Evolutionary conservation across 768 basidiomycete species (phyloP).

Genomic region (Suillus tomentosus): DNA sequence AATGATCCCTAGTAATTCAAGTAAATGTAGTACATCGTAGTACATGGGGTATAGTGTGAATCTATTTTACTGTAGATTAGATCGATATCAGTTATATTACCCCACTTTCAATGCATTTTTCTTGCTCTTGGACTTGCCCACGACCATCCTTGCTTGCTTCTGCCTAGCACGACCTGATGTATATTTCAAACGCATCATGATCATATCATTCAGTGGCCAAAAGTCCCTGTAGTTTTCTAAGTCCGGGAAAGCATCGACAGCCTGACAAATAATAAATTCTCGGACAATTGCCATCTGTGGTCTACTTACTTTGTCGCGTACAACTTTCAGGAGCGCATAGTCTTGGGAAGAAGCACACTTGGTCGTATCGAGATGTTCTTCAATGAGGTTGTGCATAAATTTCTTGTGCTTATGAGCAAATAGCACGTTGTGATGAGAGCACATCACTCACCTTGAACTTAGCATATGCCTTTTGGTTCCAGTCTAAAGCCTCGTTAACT

Average conservation of each 20-base stretch:
- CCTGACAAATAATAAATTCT: background rate
- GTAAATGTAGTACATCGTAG: no score
- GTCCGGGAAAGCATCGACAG: constrained; percentile 6
- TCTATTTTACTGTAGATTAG: no score
- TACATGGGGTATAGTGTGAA: no score
- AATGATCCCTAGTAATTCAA: no score
- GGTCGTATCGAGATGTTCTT: constrained; percentile 7
- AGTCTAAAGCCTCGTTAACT: constrained; percentile 21
- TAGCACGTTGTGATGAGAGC: no score
- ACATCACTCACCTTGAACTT: no score
- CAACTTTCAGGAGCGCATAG: background rate
- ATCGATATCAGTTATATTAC: no score
- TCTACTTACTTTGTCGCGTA: background rate
- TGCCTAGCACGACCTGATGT: background rate
- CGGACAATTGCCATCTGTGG: no score
- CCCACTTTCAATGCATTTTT: no score
- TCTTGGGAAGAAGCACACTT: constrained; percentile 16
- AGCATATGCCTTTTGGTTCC: constrained; percentile 20
- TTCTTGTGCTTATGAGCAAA: background rate
- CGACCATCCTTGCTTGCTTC: background rate
- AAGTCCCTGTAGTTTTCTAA: constrained; percentile 13
- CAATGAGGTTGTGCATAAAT: constrained; percentile 1
- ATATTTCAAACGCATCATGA: constrained; percentile 20
- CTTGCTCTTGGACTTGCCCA: no score
- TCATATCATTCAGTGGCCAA: constrained; percentile 16